These are phyloP conservation scores for Populus euphratica DNA, from an alignment of 345 rosid genomes.

Conservation along the genomic window DNA sequence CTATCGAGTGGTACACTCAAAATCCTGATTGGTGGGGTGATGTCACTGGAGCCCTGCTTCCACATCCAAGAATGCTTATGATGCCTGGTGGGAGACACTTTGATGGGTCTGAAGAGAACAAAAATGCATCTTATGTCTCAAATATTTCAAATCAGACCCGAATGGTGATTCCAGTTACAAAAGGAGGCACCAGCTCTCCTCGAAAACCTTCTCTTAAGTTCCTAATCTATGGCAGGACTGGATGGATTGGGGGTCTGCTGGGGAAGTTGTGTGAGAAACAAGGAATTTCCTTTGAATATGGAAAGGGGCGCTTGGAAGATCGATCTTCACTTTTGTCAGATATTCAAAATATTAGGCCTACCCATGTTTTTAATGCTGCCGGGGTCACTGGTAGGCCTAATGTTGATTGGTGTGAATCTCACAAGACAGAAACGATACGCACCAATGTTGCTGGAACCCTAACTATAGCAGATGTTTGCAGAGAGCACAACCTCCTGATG, in stretches of 20 bases:
- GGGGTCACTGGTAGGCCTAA: constrained; percentile 81
- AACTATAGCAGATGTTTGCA: constrained; percentile 73
- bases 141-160: constrained; percentile 41
- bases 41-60: constrained; percentile 81
- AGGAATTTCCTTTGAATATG: constrained; percentile 61
- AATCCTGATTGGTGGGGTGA: constrained; percentile 98
- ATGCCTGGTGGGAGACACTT: constrained; percentile 58
- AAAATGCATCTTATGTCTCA: constrained; percentile 28
- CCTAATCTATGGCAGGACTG: constrained; percentile 69
- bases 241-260: constrained; percentile 79
- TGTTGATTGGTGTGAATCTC: constrained; percentile 81
- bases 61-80: constrained; percentile 80
- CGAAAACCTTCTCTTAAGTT: constrained; percentile 54
- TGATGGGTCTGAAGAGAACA: constrained; percentile 35
- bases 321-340: constrained; percentile 57
- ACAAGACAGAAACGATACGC: constrained; percentile 65
- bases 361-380: constrained; percentile 79
- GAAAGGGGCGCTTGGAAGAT: constrained; percentile 69
- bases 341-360: constrained; percentile 52
- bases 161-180: constrained; percentile 63
- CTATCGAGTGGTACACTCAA: constrained; percentile 73
- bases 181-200: constrained; percentile 22
- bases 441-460: constrained; percentile 72
- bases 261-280: constrained; percentile 68
- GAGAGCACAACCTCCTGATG: constrained; percentile 61